These are phyloP conservation scores for Mortierella sp. DNA, from an alignment of 371 early-diverging fungal species.

Conservation along the genomic window DNA sequence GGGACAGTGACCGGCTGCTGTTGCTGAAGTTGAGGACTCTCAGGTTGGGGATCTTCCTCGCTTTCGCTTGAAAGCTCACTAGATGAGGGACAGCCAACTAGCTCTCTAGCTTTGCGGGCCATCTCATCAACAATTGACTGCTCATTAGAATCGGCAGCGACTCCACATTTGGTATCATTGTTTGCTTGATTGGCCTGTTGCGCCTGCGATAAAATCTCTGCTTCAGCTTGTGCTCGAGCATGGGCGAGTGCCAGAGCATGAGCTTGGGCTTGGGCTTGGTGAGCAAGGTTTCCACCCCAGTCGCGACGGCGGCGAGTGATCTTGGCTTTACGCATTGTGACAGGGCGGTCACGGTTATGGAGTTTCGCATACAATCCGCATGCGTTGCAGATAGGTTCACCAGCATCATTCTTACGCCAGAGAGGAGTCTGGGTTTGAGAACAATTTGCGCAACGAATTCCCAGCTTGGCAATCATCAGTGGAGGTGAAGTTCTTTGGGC, in stretches of 20 bases:
- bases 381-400: constrained; percentile 87
- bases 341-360: constrained; percentile 74
- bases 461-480: constrained; percentile 53
- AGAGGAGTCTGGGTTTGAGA: constrained; percentile 85
- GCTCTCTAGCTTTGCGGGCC: constrained; percentile 20
- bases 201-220: background rate
- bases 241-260: constrained; percentile 46
- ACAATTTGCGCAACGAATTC: constrained; percentile 79
- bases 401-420: constrained; percentile 85
- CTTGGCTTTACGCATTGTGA: constrained; percentile 70
- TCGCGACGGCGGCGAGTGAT: constrained; percentile 72
- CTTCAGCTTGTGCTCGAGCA: constrained; percentile 28
- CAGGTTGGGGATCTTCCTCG: constrained; percentile 20
- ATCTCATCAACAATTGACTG: constrained; percentile 34
- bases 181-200: background rate
- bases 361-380: constrained; percentile 88
- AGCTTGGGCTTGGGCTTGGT: constrained; percentile 44
- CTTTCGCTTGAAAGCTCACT: constrained; percentile 32
- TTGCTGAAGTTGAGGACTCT: constrained; percentile 16
- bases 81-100: constrained; percentile 1
- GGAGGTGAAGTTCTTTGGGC: constrained; percentile 30
- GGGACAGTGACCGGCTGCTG: constrained; percentile 7
- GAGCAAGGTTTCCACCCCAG: constrained; percentile 59
- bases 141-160: constrained; percentile 2
- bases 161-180: background rate